phyloP scores from a whole-genome alignment of 148 eudicot genomes.

The Selenicereus undatus region DNA sequence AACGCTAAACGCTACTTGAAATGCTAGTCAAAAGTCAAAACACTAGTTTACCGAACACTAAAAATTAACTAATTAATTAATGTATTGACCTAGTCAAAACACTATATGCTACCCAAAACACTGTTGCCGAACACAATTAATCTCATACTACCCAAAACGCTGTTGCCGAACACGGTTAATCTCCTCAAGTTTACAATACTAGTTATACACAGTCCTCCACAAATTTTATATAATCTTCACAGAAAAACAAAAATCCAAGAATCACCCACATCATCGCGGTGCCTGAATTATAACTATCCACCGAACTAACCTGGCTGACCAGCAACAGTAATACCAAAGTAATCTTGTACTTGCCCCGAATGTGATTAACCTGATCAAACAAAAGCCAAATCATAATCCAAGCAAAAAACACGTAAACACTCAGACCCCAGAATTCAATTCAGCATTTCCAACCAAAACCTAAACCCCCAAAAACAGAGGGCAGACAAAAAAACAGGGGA shows the following conservation, averaged over 20 bases:
- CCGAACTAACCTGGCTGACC: constrained; percentile 77
- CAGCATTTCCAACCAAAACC: not conserved
- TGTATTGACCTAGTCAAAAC: too few species aligned
- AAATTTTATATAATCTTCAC: too few species aligned
- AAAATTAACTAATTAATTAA: too few species aligned
- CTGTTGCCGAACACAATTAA: too few species aligned
- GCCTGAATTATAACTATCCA: too few species aligned
- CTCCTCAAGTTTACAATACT: not conserved
- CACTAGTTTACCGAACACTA: too few species aligned
- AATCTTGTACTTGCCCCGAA: constrained; percentile 72
- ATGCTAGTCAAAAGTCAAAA: too few species aligned
- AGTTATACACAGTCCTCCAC: not conserved
- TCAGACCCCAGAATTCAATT: not conserved
- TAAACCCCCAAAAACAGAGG: not conserved
- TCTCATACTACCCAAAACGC: too few species aligned
- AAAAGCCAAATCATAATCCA: not conserved
- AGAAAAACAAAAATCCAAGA: not conserved
- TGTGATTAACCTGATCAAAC: constrained; percentile 65
- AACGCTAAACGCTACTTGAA: too few species aligned
- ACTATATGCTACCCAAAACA: too few species aligned
- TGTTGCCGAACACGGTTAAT: too few species aligned
- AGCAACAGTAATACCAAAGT: constrained; percentile 95
- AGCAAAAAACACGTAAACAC: not conserved
- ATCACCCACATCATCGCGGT: not conserved
- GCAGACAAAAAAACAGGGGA: not conserved